Evolutionary conservation across 306 rosid species (phyloP).

Genomic region (Dryas octopetala): DNA sequence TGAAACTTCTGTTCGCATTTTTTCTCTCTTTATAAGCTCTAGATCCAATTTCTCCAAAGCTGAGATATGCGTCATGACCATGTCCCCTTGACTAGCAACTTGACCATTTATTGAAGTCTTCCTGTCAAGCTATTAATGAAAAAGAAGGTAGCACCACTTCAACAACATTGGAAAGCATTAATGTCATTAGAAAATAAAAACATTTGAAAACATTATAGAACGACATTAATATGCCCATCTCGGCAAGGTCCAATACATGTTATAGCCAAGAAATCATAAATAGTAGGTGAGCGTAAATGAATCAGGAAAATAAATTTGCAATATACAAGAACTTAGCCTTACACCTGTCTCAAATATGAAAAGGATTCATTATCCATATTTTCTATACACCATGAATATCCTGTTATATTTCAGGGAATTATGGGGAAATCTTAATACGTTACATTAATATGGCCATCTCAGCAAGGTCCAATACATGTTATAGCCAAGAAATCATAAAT

Average conservation of each 20-base stretch:
- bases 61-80: constrained; percentile 35
- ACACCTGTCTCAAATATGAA: background rate
- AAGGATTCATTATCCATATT: background rate
- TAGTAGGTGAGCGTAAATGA: background rate
- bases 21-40: constrained; percentile 64
- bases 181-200: background rate
- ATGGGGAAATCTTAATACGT: too few relatives aligned
- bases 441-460: background rate
- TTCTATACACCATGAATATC: too few relatives aligned
- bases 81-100: constrained; percentile 32
- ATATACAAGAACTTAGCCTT: background rate
- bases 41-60: constrained; percentile 55
- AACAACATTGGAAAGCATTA: background rate
- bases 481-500: background rate
- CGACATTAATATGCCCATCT: background rate
- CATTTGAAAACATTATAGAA: background rate
- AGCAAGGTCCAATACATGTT: background rate
- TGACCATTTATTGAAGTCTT: constrained; percentile 32
- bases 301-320: background rate
- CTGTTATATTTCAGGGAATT: too few relatives aligned
- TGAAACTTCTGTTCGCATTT: constrained; percentile 46
- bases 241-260: background rate
- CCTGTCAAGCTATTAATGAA: constrained; percentile 45
- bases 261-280: background rate
- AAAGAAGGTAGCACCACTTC: constrained; percentile 6